Conservation (phyloP, 208 protist species). For the Acanthamoeba culbertsoni region DNA sequence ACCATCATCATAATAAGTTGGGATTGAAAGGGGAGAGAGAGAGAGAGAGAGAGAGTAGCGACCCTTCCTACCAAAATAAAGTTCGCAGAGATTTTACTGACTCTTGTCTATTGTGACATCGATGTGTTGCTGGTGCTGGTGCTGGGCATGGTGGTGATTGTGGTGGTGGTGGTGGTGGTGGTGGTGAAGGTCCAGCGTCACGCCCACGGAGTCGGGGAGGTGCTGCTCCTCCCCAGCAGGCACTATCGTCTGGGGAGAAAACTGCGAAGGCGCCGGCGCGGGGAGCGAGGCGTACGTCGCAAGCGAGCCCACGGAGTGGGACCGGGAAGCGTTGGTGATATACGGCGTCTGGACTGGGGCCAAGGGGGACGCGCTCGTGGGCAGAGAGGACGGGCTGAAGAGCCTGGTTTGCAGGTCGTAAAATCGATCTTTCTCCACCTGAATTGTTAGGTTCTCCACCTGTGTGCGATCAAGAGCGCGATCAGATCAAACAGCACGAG, state of each 20-base stretch:
- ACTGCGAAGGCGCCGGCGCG: neutral
- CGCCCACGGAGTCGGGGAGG: too few relatives aligned
- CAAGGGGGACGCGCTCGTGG: too few relatives aligned
- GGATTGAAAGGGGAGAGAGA: neutral
- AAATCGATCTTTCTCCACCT: conserved; percentile 32
- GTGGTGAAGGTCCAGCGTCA: too few relatives aligned
- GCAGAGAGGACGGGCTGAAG: neutral
- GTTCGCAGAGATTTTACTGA: neutral
- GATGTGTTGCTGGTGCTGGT: too few relatives aligned
- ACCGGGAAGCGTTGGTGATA: neutral
- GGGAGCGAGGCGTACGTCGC: neutral
- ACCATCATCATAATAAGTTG: too few relatives aligned
- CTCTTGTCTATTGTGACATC: neutral
- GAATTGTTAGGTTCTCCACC: conserved; percentile 16
- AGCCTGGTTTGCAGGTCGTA: neutral
- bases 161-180: too few relatives aligned
- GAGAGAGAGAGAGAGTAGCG: neutral
- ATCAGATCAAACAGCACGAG: neutral
- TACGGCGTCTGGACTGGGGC: neutral
- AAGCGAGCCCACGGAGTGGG: neutral
- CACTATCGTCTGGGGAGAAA: too few relatives aligned
- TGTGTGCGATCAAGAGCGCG: neutral
- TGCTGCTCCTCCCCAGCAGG: too few relatives aligned
- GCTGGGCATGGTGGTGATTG: too few relatives aligned
- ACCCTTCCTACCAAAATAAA: too few relatives aligned